A percentile compares a stretch with the other conserved stretches of the same genome.
phyloP scores from a whole-genome alignment of 257 asterid species.

The Gardenia jasminoides region DNA sequence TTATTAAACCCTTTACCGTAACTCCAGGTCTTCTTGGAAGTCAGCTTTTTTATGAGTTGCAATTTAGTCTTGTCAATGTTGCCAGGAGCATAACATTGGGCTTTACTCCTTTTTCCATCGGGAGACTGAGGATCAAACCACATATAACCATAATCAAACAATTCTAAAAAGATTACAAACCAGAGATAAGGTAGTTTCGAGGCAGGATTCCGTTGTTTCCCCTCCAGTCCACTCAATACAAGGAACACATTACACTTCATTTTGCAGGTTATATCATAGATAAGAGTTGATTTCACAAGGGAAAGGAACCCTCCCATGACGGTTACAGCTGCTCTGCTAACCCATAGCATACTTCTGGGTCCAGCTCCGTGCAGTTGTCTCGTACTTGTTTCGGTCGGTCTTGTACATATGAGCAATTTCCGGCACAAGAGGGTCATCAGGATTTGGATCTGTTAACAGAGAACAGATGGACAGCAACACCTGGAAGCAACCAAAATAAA shows the following conservation, averaged over 20 bases:
- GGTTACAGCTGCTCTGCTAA: constrained; percentile 16
- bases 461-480: constrained; percentile 41
- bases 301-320: constrained; percentile 13
- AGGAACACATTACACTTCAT: constrained; percentile 21
- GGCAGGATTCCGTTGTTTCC: constrained; percentile 14
- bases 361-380: constrained; percentile 45
- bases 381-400: constrained; percentile 38
- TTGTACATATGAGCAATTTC: constrained; percentile 47
- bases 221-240: constrained; percentile 11
- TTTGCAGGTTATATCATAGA: constrained; percentile 6
- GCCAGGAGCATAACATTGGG: not conserved
- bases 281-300: constrained; percentile 4
- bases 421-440: constrained; percentile 45
- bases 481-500: constrained; percentile 17
- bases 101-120: not conserved
- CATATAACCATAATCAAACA: not conserved
- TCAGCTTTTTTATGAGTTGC: not conserved
- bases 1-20: not conserved
- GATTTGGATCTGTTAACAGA: constrained; percentile 42
- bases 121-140: not conserved
- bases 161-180: constrained; percentile 20
- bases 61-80: not conserved
- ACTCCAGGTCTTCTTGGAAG: not conserved
- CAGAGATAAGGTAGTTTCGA: constrained; percentile 2
- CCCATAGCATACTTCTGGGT: constrained; percentile 45